Conservation (phyloP, 257 asterid species). For the Plantago elongata region DNA sequence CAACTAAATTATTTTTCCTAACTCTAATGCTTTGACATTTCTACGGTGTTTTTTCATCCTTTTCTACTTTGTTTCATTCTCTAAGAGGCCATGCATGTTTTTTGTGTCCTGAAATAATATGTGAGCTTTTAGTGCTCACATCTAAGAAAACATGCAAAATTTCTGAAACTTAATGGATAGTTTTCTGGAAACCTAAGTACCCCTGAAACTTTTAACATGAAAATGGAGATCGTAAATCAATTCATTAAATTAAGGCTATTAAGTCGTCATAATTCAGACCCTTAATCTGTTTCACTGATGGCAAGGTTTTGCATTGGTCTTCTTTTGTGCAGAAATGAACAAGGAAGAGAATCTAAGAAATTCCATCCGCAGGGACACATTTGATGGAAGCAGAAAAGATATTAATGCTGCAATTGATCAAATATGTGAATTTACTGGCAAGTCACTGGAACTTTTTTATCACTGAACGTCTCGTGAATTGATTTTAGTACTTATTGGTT, state of each 20-base stretch:
- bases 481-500: conserved; percentile 14
- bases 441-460: conserved; percentile 9
- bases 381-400: conserved; percentile 94
- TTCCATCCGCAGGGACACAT: conserved; percentile 60
- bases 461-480: conserved; percentile 9
- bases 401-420: conserved; percentile 79
- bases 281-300: not conserved
- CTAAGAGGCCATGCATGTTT: too few species aligned
- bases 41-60: too few species aligned
- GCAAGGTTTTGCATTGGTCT: conserved; percentile 17
- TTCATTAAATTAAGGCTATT: too few species aligned
- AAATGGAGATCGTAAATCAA: too few species aligned
- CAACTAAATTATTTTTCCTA: too few species aligned
- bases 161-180: not conserved
- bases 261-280: not conserved
- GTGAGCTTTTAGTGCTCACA: conserved; percentile 6
- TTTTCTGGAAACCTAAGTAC: not conserved
- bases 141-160: not conserved
- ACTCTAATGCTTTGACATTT: too few species aligned
- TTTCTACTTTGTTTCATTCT: too few species aligned
- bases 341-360: conserved; percentile 36
- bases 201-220: not conserved
- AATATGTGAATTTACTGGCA: conserved; percentile 88
- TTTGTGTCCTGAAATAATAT: not conserved
- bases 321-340: conserved; percentile 44